Percentiles rank a stretch among this genome's conserved stretches.
Conservation (phyloP, 768 basidiomycete genomes). For the Boletus eberwhitei region DNA sequence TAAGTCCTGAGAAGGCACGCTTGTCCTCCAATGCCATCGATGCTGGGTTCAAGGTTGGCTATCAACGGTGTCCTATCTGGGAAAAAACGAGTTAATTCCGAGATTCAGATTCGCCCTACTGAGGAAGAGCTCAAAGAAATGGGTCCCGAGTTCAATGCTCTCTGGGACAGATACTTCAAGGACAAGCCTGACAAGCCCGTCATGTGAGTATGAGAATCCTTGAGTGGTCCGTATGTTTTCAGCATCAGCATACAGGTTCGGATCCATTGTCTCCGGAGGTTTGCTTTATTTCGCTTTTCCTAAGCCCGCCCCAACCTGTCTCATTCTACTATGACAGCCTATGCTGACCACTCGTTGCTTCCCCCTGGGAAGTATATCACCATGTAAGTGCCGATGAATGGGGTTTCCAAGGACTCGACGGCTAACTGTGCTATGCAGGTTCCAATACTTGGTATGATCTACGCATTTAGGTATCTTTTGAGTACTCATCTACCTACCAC, state of each 20-base stretch:
- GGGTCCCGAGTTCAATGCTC: conserved; percentile 71
- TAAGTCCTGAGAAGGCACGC: conserved; percentile 63
- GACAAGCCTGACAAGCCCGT: conserved; percentile 79
- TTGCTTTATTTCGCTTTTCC: not conserved
- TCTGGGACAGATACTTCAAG: conserved; percentile 72
- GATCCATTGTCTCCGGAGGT: conserved; percentile 64
- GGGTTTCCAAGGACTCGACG: conserved; percentile 20
- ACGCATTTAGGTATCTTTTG: not conserved
- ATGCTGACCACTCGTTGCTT: conserved; percentile 66
- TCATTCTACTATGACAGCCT: conserved; percentile 36
- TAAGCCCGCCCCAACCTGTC: not conserved
- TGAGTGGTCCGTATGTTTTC: not conserved
- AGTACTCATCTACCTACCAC: not conserved
- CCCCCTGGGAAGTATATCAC: conserved; percentile 72
- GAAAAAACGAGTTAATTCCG: not conserved
- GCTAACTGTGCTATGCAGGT: conserved; percentile 22
- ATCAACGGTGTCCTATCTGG: not conserved
- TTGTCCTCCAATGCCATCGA: conserved; percentile 71
- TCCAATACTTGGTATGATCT: conserved; percentile 54
- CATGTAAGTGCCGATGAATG: conserved; percentile 39
- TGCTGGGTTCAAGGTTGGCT: conserved; percentile 64
- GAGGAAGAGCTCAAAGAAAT: conserved; percentile 70
- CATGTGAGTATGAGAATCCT: conserved; percentile 40
- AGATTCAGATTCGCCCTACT: conserved; percentile 60
- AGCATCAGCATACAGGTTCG: conserved; percentile 40